These are phyloP conservation scores for Phragmites australis DNA, from an alignment of 176 grass and related monocot genomes.

Conservation along the genomic window DNA sequence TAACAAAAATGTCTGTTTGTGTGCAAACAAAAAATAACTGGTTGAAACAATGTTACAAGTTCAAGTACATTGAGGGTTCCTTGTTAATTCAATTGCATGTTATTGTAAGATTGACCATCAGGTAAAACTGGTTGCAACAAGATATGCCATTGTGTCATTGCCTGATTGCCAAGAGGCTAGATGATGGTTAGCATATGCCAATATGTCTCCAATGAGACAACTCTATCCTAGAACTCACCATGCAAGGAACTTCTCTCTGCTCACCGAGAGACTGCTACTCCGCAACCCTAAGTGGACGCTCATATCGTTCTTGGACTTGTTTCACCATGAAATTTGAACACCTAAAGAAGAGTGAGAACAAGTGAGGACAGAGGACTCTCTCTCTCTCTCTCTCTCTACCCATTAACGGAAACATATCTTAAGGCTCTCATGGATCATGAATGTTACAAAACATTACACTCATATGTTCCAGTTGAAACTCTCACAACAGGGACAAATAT, in stretches of 20 bases:
- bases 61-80: neutral
- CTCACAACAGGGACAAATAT: neutral
- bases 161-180: neutral
- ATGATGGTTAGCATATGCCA: neutral
- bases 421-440: neutral
- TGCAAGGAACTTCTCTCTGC: neutral
- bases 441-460: neutral
- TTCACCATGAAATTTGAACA: constrained; percentile 25
- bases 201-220: neutral
- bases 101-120: neutral
- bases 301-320: neutral
- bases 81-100: neutral
- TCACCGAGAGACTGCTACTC: neutral
- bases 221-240: neutral
- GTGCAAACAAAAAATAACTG: neutral
- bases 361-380: neutral
- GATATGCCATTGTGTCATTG: neutral
- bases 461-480: neutral
- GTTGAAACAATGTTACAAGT: constrained; percentile 5
- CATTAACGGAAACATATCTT: neutral
- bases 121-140: constrained; percentile 8
- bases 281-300: neutral
- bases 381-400: neutral
- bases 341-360: neutral
- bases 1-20: neutral